A percentile compares a stretch with the other conserved stretches of the same genome.
phyloP scores from a whole-genome alignment of 352 stramenopile genomes.

The Phytophthora pistaciae region DNA sequence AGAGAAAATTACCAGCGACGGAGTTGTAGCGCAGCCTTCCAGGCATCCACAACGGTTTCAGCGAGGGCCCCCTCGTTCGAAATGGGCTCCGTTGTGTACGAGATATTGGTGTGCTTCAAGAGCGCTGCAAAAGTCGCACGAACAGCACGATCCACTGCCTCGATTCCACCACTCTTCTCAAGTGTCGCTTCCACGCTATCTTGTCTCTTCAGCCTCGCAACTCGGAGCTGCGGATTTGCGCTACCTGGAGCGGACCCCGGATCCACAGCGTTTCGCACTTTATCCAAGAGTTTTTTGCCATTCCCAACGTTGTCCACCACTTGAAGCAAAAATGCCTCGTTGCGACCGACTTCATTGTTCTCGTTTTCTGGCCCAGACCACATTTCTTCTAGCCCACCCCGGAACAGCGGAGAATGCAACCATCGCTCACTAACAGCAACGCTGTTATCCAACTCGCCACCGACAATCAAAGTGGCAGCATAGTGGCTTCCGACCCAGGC shows the following conservation, averaged over 20 bases:
- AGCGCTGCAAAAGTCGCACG: conserved; percentile 82
- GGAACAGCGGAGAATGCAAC: conserved; percentile 63
- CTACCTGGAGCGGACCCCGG: conserved; percentile 41
- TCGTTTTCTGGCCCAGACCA: conserved; percentile 2
- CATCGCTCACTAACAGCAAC: conserved; percentile 49
- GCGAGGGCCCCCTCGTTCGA: conserved; percentile 66
- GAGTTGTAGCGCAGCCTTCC: conserved; percentile 80
- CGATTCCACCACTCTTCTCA: conserved; percentile 87
- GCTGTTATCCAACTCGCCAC: conserved; percentile 26
- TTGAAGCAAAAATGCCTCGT: conserved; percentile 70
- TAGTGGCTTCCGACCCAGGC: conserved; percentile 71
- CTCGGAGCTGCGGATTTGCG: conserved; percentile 72
- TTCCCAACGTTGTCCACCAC: conserved; percentile 78
- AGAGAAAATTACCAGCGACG: conserved; percentile 70
- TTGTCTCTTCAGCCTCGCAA: conserved; percentile 74
- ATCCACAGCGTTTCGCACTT: conserved; percentile 78
- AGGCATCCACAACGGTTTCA: conserved; percentile 77
- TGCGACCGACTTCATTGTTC: conserved; percentile 37
- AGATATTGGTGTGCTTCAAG: conserved; percentile 83
- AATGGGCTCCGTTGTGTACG: conserved; percentile 74
- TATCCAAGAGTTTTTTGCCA: conserved; percentile 86
- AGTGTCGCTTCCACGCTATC: conserved; percentile 87
- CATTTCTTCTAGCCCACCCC: conserved; percentile 56
- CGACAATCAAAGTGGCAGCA: conserved; percentile 63
- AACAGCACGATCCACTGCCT: conserved; percentile 84